Base-by-base conservation (phyloP, 2,329 filamentous ascomycete genomes). In the Cercospora janseana region DNA sequence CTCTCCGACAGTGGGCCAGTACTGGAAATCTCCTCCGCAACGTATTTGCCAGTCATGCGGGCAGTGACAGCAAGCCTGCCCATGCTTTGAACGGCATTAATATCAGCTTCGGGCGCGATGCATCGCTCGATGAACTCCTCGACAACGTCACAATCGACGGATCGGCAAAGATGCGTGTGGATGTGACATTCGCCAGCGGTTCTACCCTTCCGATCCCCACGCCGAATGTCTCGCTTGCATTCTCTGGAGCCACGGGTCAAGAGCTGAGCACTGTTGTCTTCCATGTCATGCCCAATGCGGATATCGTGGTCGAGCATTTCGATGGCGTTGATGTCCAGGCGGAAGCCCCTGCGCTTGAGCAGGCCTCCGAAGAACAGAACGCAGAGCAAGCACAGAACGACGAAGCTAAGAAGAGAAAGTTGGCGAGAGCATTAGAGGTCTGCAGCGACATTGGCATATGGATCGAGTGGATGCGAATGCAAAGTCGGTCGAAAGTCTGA, bases 1-100 rank as follows among this genome's bases (percentile, higher is more conserved):
- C 78, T 3, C 72, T 93, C 12, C 77, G 88, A 10, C 88, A 93
- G 65, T 93, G 88, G 63, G 85, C 85, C 0, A 82, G 86, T 57
- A 72, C 88, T 4, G 81, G 81, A 1, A 80, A 75, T 0, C 68
- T 93, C 2, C 74, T 92, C 3, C 72, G 64, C 78, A 53, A 59
- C 13, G 47, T 52, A 10, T 49, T 62, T 9, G 47, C 18, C 18
- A 38, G 3, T n/a, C 13, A 24, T 5, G 7, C 41, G 1, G 13
- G 10, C 6, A 12, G 24, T 4, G 28, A 20, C 12, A 13, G 8
- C 29, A 35, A 46, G 12, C 18, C 21, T 10, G 10, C 20, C 8
- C 29, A 34, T 23, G 21, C 16, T n/a, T 23, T 15, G 13, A 21
- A 31, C 13, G 23, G 15, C 8, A 7, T 12, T 7, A 12, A 29